Percentiles rank a stretch among this genome's conserved stretches.
phyloP scores from a whole-genome alignment of 2,329 filamentous ascomycete genomes.

The Fusarium sp. region DNA sequence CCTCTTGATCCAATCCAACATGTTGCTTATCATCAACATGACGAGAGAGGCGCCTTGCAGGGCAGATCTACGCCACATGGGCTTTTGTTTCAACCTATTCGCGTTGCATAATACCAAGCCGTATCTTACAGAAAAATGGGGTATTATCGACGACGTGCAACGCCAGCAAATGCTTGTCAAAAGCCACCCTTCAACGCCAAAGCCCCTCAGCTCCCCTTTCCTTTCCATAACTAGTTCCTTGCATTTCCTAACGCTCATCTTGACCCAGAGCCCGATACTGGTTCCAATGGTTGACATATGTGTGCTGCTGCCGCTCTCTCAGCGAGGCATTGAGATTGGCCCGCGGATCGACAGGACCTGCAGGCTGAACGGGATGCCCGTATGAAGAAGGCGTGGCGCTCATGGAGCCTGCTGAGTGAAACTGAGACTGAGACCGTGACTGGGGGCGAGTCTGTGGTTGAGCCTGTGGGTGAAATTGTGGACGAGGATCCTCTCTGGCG shows the following conservation, averaged over 20 bases:
- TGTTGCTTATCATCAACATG: slow-evolving; percentile 12
- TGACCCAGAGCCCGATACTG: slow-evolving; percentile 46
- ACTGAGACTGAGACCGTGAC: neutral
- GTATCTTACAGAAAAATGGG: slow-evolving; percentile 27
- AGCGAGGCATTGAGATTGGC: slow-evolving; percentile 51
- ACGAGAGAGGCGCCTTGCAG: slow-evolving; percentile 23
- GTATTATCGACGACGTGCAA: slow-evolving; percentile 39
- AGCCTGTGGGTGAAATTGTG: slow-evolving; percentile 5
- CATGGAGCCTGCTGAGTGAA: slow-evolving; percentile 7
- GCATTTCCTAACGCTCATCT: neutral
- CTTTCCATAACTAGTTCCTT: neutral
- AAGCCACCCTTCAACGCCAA: slow-evolving; percentile 1
- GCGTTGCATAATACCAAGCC: slow-evolving; percentile 30
- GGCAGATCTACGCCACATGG: slow-evolving; percentile 35
- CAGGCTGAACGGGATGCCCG: slow-evolving; percentile 21
- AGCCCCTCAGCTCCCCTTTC: neutral
- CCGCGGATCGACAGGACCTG: slow-evolving; percentile 44
- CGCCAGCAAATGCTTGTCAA: slow-evolving; percentile 40
- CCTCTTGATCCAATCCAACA: slow-evolving; percentile 18
- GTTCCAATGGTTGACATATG: slow-evolving; percentile 55
- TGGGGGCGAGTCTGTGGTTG: neutral
- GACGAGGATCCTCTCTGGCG: slow-evolving; percentile 10
- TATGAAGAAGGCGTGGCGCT: slow-evolving; percentile 5
- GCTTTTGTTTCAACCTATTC: slow-evolving; percentile 32
- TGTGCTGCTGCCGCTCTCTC: slow-evolving; percentile 44